phyloP scores from a whole-genome alignment of 768 basidiomycete genomes.

The Rubroboletus pulcherrimus region DNA sequence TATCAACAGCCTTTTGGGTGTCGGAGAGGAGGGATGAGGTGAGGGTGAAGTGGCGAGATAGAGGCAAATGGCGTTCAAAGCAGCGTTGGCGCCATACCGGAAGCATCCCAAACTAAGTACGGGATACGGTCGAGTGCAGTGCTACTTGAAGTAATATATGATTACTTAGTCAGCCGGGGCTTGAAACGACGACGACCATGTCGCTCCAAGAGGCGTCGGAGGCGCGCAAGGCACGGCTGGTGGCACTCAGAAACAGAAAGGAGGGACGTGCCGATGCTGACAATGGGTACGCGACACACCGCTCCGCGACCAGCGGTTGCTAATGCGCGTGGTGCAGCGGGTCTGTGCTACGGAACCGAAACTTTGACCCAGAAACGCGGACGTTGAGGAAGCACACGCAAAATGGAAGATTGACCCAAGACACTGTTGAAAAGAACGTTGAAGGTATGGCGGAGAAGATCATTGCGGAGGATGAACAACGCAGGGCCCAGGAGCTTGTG shows the following conservation, averaged over 20 bases:
- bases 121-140: too few species aligned
- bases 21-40: constrained; percentile 23
- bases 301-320: background rate
- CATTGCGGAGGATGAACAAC: constrained; percentile 81
- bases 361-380: constrained; percentile 88
- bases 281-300: constrained; percentile 36
- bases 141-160: background rate
- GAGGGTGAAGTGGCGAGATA: constrained; percentile 28
- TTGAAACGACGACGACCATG: constrained; percentile 30
- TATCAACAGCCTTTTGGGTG: constrained; percentile 39
- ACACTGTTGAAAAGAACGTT: constrained; percentile 86
- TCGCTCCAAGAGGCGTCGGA: constrained; percentile 78
- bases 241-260: constrained; percentile 73
- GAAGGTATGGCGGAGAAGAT: constrained; percentile 82
- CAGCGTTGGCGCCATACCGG: constrained; percentile 27
- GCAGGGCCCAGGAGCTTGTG: constrained; percentile 84
- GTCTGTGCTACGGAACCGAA: constrained; percentile 64
- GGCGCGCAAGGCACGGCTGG: constrained; percentile 73
- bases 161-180: constrained; percentile 33
- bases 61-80: constrained; percentile 6
- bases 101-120: constrained; percentile 21
- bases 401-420: constrained; percentile 57
- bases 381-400: constrained; percentile 64
- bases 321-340: constrained; percentile 31
- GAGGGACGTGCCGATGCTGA: constrained; percentile 48